These are phyloP conservation scores for Candida quercuum DNA, from an alignment of 805 yeast genomes.

Conservation along the genomic window DNA sequence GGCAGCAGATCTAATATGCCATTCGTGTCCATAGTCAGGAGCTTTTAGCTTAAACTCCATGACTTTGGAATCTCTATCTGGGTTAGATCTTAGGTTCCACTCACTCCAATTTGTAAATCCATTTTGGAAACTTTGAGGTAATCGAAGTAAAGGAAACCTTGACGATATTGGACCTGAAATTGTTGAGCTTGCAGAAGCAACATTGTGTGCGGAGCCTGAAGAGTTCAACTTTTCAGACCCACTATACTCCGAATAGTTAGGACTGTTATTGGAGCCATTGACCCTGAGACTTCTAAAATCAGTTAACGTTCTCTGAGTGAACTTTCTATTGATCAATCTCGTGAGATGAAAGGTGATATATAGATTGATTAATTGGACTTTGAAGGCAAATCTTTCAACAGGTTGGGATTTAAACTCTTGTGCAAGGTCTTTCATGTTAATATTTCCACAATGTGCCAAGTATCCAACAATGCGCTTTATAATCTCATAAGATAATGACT, in stretches of 20 bases:
- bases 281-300: neutral
- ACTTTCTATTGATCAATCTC: conserved; percentile 34
- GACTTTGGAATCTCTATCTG: conserved; percentile 1
- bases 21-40: conserved; percentile 68
- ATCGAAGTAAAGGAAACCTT: conserved; percentile 4
- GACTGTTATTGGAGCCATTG: conserved; percentile 5
- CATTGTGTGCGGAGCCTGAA: conserved; percentile 1
- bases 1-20: conserved; percentile 74
- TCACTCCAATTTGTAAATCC: conserved; percentile 12
- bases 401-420: conserved; percentile 52
- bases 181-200: no score
- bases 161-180: neutral
- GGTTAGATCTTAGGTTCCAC: neutral
- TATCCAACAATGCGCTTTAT: conserved; percentile 66
- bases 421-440: conserved; percentile 37
- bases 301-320: neutral
- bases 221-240: conserved; percentile 6
- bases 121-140: conserved; percentile 7
- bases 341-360: conserved; percentile 75
- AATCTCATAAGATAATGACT: conserved; percentile 59
- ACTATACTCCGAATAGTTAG: conserved; percentile 4
- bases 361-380: conserved; percentile 66
- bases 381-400: conserved; percentile 36
- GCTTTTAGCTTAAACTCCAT: conserved; percentile 33
- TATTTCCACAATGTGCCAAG: conserved; percentile 44